Base-by-base conservation (phyloP, 2,329 filamentous ascomycete genomes). In the Trichoderma brevicompactum region DNA sequence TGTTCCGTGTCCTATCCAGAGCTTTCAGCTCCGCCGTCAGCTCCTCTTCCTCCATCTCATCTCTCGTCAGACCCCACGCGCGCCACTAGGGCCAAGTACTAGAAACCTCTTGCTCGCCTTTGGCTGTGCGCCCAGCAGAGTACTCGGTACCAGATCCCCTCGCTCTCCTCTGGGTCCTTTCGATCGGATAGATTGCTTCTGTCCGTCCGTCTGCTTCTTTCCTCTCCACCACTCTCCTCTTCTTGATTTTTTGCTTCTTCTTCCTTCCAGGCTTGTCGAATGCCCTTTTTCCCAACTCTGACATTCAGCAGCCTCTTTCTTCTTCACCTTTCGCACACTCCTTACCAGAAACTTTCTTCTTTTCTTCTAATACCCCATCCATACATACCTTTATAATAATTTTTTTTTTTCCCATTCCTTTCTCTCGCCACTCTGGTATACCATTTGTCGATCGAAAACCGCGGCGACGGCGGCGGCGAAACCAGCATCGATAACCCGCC, bases 401-500 rank as follows among this genome's bases (percentile, higher is more conserved):
- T 43, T 23, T 12, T 28, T 32, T 53, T 56, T 12, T 28, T 32
- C 38, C 44, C 38, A 6, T 36, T 10, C 28, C n/a, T 34, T 36
- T 36, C 23, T n/a, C 23, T 19, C n/a, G 28, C 40, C 23, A 8
- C 48, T 28, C 28, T 32, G 23, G 44, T 28, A 19, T 17, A 56
- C 28, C 32, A 5, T 19, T 58, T 73, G 79, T 34, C 48, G n/a
- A 43, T 34, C n/a, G 48, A 52, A 52, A 34, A 36, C 38, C 19
- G 40, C 49, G 13, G 59, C 59, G 40, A 63, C 48, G 46, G 49
- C 49, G 49, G 46, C 59, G 28, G 40, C 59, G 15, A 63, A 44
- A n/a, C 12, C 17, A 46, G 23, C 59, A 60, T 40, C 52, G 36
- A 23, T 54, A 54, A 9, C 34, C 17, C 32, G 89, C 96, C 5